phyloP scores from a whole-genome alignment of 2,329 filamentous ascomycete species.

The Lasiodiplodia theobromae region DNA sequence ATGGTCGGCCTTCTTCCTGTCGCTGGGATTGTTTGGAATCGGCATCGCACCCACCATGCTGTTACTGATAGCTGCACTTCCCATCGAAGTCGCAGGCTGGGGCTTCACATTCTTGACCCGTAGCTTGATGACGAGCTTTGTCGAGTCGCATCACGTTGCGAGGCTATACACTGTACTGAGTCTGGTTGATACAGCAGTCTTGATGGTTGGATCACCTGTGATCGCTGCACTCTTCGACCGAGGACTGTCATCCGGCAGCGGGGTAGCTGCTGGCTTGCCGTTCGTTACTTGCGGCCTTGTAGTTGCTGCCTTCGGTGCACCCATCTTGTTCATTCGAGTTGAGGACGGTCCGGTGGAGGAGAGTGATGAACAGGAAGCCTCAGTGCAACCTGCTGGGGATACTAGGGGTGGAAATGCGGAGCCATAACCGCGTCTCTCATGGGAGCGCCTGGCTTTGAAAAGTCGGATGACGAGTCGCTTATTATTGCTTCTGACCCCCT shows the following conservation, averaged over 20 bases:
- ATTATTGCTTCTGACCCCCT: too few species aligned
- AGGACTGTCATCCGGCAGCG: conserved; percentile 56
- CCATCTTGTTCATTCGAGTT: neutral
- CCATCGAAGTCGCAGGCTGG: conserved; percentile 55
- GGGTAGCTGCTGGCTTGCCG: conserved; percentile 58
- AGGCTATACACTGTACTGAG: conserved; percentile 62
- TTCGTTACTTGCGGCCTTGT: conserved; percentile 51
- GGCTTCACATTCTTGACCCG: conserved; percentile 56
- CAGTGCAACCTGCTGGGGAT: neutral
- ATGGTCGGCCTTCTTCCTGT: conserved; percentile 37
- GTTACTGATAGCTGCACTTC: conserved; percentile 46
- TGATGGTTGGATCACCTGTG: conserved; percentile 55
- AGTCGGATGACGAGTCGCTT: too few species aligned
- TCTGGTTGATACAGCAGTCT: conserved; percentile 59
- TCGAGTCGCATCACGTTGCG: conserved; percentile 62
- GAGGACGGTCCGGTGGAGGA: neutral
- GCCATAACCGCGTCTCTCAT: too few species aligned
- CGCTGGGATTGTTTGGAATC: conserved; percentile 39
- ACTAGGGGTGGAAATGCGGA: neutral
- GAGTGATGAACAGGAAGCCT: neutral
- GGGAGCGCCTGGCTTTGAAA: too few species aligned
- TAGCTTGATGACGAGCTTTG: conserved; percentile 60
- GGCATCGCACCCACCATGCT: conserved; percentile 40
- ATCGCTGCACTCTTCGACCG: conserved; percentile 56
- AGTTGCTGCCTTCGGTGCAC: neutral